Evolutionary conservation across 2,329 filamentous ascomycete species (phyloP), one percentile per base, ranked within the genome.

Genomic region (Didymella pinodella): DNA sequence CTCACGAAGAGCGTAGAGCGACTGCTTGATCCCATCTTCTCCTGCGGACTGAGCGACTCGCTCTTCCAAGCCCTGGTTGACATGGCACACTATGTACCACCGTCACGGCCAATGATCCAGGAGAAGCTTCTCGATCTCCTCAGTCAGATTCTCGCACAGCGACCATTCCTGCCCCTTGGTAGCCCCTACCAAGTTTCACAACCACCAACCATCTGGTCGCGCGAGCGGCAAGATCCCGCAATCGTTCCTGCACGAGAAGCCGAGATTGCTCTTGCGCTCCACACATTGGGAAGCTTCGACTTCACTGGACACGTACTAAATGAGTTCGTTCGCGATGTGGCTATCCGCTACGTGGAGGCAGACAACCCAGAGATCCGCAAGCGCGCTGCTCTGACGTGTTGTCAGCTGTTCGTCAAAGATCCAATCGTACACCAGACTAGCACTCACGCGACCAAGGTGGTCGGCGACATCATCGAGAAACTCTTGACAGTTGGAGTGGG

Each of bases 1-100:
- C 83, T 99, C 52, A 98, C 92, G 84, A 99, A 98, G 79, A 97
- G 98, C 75, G 97, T 99, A 88, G 93, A 97, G 74, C 91, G 93
- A 12, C 82, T 99, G 28, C 85, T 99, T 10, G 94, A 97, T 68
- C 93, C 96, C 11, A 97, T 99, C 59, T 99, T 99, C 77, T 93
- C 92, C 16, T 99, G 95, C 74, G 95, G 96, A 48, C 83, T 99
- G 51, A 97, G 93, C 36, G 91, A 94, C 56, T 95, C 96, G 66
- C 85, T 99, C 25, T 97, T 94, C 0, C 93, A 98, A 75, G 96
- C 96, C 2, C 83, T 99, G 53, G 93, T 98, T 22, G 96, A 99
- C 72, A 97, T 99, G 91, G 95, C 95, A 28, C 96, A 98, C 74
- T 98, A 99, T 74, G 97, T 99, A 46, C 95, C 94, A 0, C 93